These are phyloP conservation scores for Oryza glaberrima DNA, from an alignment of 176 grass and related monocot species.

Conservation along the genomic window DNA sequence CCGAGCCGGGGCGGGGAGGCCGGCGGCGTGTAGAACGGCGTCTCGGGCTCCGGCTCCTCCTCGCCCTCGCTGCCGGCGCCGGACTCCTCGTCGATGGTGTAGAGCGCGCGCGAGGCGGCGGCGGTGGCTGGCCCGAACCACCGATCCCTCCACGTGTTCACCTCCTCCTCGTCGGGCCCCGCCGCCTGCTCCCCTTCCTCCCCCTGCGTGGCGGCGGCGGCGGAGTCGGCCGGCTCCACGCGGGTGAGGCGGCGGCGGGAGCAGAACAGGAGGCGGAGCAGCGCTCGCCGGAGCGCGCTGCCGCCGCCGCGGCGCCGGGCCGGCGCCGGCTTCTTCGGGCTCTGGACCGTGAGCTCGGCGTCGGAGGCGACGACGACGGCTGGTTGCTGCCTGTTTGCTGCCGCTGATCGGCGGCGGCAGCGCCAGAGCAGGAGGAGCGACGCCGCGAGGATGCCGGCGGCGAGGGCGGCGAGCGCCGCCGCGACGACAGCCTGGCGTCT, in stretches of 20 bases:
- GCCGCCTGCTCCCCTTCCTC: not conserved
- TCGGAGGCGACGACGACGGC: constrained; percentile 18
- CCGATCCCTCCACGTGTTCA: not conserved
- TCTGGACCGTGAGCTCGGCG: not conserved
- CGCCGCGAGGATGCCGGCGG: not conserved
- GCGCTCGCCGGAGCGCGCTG: not conserved
- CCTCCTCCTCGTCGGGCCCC: not conserved
- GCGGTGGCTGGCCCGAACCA: not conserved
- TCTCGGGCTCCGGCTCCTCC: constrained; percentile 36
- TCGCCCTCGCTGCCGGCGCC: not conserved
- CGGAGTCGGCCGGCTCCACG: constrained; percentile 30
- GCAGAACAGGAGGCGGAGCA: not conserved
- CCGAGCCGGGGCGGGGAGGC: constrained; percentile 20
- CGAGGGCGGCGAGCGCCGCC: not conserved
- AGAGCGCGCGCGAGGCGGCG: constrained; percentile 36
- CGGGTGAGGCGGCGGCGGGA: constrained; percentile 27
- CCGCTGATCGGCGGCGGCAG: not conserved
- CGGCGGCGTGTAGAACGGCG: constrained; percentile 55
- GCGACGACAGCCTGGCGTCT: constrained; percentile 18
- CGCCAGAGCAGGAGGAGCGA: constrained; percentile 7
- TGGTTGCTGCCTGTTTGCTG: not conserved
- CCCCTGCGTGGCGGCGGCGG: too few relatives aligned
- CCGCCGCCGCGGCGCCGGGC: not conserved
- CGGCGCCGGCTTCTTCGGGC: not conserved
- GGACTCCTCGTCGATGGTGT: constrained; percentile 53